Base-by-base conservation (phyloP, 2,329 filamentous ascomycete species). In the Neoascochyta sp. region DNA sequence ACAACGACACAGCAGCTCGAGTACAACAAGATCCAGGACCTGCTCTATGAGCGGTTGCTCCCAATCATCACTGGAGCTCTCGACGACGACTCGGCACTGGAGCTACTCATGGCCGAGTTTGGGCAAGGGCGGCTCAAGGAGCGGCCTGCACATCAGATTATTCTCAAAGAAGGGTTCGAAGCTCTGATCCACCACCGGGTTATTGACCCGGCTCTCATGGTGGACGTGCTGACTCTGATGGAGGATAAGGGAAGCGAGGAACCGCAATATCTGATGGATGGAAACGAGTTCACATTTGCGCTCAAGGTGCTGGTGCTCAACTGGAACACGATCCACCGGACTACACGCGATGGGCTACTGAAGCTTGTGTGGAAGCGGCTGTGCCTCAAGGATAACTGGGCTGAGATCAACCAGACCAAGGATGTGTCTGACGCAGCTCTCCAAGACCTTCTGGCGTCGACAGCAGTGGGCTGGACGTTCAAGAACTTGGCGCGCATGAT, bases 331-430 rank as follows among this genome's bases (percentile, higher is more conserved):
- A 48, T 70, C 61, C 48, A 69, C 67, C 45, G 47, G 20, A 54
- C 49, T 10, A 52, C 52, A 13, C 54, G 54, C 41, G 73, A 81
- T 15, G 65, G 70, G 17, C 56, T 74, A 19, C 65, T 76, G 28
- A 70, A 68, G 38, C 62, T 79, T n/a, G 85, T 96, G 41, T 98
- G 92, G 92, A 83, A 92, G 54, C 79, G 92, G 31, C 82, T 87
- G 39, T 84, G 84, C 52, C 74, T 90, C 45, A 78, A 81, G 27
- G 89, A 95, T 58, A 78, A 95, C 55, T 98, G 92, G 92, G 69
- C 75, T 15, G 71, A 69, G 36, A 75, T 93, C 54, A 90, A 92
- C 54, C 79, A 86, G 45, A 90, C 84, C 1, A 78, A 81, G 26
- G 71, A 82, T 36, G 83, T 85, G 55, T 78, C 79, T 34, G 88